These are phyloP conservation scores for Penicillium cinerascens DNA, from an alignment of 495 filamentous ascomycete species.

Conservation along the genomic window DNA sequence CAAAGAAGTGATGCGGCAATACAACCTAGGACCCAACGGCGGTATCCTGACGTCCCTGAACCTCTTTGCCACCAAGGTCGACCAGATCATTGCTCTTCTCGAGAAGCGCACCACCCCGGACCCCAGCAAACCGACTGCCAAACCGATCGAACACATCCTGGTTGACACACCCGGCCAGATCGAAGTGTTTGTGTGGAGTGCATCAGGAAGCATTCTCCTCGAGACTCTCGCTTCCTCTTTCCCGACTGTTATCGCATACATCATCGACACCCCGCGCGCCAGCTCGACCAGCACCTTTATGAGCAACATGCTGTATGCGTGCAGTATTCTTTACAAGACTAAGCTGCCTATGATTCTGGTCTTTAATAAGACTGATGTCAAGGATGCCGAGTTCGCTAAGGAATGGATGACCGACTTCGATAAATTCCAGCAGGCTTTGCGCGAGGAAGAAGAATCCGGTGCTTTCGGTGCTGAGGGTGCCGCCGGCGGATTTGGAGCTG, in stretches of 20 bases:
- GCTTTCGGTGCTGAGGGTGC: conserved; percentile 72
- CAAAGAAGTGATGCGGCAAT: conserved; percentile 99
- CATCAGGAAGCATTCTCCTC: conserved; percentile 87
- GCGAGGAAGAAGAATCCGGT: conserved; percentile 71
- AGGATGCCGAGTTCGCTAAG: conserved; percentile 86
- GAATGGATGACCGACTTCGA: conserved; percentile 99
- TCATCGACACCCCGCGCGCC: conserved; percentile 93
- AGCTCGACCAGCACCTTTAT: conserved; percentile 94
- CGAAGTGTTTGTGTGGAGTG: conserved; percentile 97
- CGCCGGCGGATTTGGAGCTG: conserved; percentile 55
- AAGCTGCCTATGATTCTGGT: conserved; percentile 97
- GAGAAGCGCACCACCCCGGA: conserved; percentile 80
- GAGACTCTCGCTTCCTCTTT: conserved; percentile 89
- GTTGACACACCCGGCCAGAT: conserved; percentile 97
- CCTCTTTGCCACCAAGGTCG: conserved; percentile 94
- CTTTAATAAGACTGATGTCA: conserved; percentile 97
- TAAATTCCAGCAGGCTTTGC: conserved; percentile 83
- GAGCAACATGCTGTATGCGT: conserved; percentile 99
- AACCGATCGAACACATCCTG: conserved; percentile 76
- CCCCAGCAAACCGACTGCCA: conserved; percentile 54
- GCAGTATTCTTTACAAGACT: conserved; percentile 97
- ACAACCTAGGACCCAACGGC: conserved; percentile 96
- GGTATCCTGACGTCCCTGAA: conserved; percentile 97
- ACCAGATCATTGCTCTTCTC: conserved; percentile 83
- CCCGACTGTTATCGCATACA: conserved; percentile 93